phyloP scores from a whole-genome alignment of 306 rosid species.

The barrel medic (Medicago truncatula) region MtrunA17r5.0-ANR NC_053042.1:41691501-41692000 shows the following conservation, averaged over 20 bases:
- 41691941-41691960: slow-evolving; percentile 32
- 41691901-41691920: slow-evolving; percentile 55
- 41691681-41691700: slow-evolving; percentile 64
- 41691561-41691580: slow-evolving; percentile 53
- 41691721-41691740: slow-evolving; percentile 71
- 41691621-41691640: slow-evolving; percentile 35
- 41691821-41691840: slow-evolving; percentile 80
- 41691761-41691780: slow-evolving; percentile 44
- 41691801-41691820: slow-evolving; percentile 52
- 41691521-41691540: slow-evolving; percentile 73
- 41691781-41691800: slow-evolving; percentile 54
- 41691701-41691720: slow-evolving; percentile 85
- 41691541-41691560: slow-evolving; percentile 74
- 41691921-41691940: slow-evolving; percentile 28
- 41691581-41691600: slow-evolving; percentile 62
- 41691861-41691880: slow-evolving; percentile 50
- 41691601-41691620: slow-evolving; percentile 40
- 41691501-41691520: slow-evolving; percentile 86
- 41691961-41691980: slow-evolving; percentile 27
- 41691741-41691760: slow-evolving; percentile 58
- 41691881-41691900: slow-evolving; percentile 60
- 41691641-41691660: slow-evolving; percentile 29
- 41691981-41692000: background rate
- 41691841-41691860: slow-evolving; percentile 66
- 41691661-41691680: slow-evolving; percentile 61